Percentiles rank a stretch among this genome's conserved stretches.
Conservation (phyloP, 2,329 filamentous ascomycete species). For the Colletotrichum australisinense region DNA sequence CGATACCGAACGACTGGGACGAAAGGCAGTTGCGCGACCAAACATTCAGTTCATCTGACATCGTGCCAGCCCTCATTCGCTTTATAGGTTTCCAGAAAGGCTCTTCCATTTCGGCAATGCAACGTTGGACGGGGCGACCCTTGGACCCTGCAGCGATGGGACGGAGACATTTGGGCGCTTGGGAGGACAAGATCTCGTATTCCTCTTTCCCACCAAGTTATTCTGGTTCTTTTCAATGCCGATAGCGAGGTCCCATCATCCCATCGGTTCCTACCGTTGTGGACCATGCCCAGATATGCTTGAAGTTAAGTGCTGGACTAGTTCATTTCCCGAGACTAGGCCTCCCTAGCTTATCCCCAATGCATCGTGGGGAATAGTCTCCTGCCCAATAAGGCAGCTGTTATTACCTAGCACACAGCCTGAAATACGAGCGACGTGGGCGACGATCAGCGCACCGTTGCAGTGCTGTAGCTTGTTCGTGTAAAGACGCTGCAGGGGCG, state of each 20-base stretch:
- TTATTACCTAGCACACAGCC: constrained; percentile 17
- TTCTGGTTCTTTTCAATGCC: not conserved
- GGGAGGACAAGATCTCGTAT: constrained; percentile 16
- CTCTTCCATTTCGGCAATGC: not conserved
- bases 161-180: not conserved
- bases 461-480: not conserved
- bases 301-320: constrained; percentile 10
- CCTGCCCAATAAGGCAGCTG: constrained; percentile 30
- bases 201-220: constrained; percentile 1
- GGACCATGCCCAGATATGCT: constrained; percentile 22
- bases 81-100: not conserved
- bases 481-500: not conserved
- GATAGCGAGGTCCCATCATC: not conserved
- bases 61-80: not conserved
- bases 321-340: constrained; percentile 25
- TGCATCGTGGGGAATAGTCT: not conserved
- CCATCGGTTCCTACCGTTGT: constrained; percentile 11
- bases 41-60: not conserved
- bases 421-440: constrained; percentile 14
- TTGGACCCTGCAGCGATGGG: constrained; percentile 15
- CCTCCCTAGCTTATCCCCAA: constrained; percentile 18
- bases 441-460: constrained; percentile 16
- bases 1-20: not conserved
- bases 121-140: constrained; percentile 24
- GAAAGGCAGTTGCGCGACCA: constrained; percentile 12